Conservation (phyloP, 2,329 filamentous ascomycete species). For the Acrocalymma vagum region DNA sequence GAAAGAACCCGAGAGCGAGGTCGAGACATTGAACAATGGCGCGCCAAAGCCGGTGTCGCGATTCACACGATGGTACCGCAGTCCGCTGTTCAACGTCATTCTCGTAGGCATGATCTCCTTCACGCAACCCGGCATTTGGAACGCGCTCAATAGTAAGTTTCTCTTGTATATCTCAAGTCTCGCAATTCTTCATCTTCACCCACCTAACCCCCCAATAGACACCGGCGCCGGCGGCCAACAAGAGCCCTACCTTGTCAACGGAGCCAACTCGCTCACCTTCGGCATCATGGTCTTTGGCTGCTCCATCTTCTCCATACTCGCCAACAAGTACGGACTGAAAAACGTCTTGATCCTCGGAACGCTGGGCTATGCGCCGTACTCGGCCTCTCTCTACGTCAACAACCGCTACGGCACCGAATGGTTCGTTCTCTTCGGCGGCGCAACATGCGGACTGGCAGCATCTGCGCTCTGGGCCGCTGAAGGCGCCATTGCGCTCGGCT, state of each 20-base stretch:
- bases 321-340: conserved; percentile 47
- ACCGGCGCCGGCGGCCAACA: conserved; percentile 38
- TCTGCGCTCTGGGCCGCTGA: conserved; percentile 53
- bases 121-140: conserved; percentile 59
- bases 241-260: conserved; percentile 51
- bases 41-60: conserved; percentile 21
- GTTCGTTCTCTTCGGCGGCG: conserved; percentile 44
- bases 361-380: conserved; percentile 41
- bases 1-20: conserved; percentile 24
- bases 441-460: conserved; percentile 45
- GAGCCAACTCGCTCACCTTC: conserved; percentile 53
- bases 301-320: conserved; percentile 31
- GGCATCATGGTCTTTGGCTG: conserved; percentile 53
- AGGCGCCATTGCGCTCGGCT: conserved; percentile 54
- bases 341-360: conserved; percentile 40
- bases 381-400: conserved; percentile 37
- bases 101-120: conserved; percentile 56
- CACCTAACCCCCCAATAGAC: too few species aligned
- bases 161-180: conserved; percentile 20
- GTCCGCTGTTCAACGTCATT: conserved; percentile 58
- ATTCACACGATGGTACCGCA: conserved; percentile 49
- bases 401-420: conserved; percentile 42
- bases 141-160: conserved; percentile 52
- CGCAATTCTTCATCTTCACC: too few species aligned
- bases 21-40: conserved; percentile 9